Evolutionary conservation across 495 filamentous ascomycete genomes (phyloP).

Genomic region (Bombardia bombarda): DNA sequence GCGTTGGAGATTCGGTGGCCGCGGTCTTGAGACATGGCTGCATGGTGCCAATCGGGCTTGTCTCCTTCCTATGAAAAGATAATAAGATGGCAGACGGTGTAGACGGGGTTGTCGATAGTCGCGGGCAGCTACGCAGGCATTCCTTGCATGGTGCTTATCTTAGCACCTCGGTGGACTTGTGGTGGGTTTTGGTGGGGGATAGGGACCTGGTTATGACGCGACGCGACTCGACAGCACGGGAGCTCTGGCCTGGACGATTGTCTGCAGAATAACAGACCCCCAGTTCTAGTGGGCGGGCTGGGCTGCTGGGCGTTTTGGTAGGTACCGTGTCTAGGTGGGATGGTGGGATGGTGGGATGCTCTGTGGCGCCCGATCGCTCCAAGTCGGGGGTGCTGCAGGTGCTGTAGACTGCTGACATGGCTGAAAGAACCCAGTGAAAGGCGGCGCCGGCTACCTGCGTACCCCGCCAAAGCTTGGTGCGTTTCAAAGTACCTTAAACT

Average conservation of each 20-base stretch:
- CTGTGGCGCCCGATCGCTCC: too few relatives aligned
- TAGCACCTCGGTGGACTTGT: neutral
- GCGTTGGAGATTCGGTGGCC: conserved; percentile 41
- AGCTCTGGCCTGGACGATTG: too few relatives aligned
- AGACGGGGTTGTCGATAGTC: neutral
- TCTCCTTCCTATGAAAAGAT: neutral
- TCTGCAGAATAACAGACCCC: too few relatives aligned
- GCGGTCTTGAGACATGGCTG: conserved; percentile 35
- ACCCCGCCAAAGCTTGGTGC: neutral
- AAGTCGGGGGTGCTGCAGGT: too few relatives aligned
- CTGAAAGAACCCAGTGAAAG: too few relatives aligned
- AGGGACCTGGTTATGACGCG: conserved; percentile 9
- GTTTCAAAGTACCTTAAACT: neutral
- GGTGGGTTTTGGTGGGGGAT: neutral
- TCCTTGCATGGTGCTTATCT: neutral
- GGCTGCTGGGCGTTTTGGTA: too few relatives aligned
- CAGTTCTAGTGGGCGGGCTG: too few relatives aligned
- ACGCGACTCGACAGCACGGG: too few relatives aligned
- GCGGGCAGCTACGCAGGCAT: neutral
- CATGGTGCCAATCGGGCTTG: conserved; percentile 25
- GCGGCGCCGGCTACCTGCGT: conserved; percentile 2
- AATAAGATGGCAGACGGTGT: too few relatives aligned
- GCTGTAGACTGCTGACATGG: too few relatives aligned
- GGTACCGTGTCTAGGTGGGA: too few relatives aligned
- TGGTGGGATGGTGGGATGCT: too few relatives aligned